Percentiles rank a stretch among this genome's conserved stretches.
Conservation (phyloP, 768 basidiomycete species). For the Calocybe indica region DNA sequence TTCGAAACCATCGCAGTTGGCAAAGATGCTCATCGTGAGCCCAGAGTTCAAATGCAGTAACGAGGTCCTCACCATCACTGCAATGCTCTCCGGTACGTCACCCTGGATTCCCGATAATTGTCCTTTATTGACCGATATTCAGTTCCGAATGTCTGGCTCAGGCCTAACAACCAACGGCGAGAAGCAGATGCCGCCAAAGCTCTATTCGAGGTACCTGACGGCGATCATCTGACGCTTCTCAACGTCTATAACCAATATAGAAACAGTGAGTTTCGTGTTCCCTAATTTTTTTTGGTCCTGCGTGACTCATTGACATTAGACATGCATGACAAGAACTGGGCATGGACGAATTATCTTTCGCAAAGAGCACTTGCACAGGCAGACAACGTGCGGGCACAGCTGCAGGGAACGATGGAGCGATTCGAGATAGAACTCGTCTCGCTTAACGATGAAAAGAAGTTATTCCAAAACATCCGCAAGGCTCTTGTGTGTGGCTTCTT, state of each 20-base stretch:
- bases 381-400: constrained; percentile 87
- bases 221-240: constrained; percentile 92
- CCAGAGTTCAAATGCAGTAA: constrained; percentile 96
- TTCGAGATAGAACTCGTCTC: constrained; percentile 76
- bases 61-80: constrained; percentile 90
- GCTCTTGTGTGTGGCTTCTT: constrained; percentile 92
- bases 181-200: constrained; percentile 94
- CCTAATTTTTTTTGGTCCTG: background rate
- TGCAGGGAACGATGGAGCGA: constrained; percentile 88
- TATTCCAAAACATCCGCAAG: constrained; percentile 70
- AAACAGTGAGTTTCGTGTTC: constrained; percentile 47
- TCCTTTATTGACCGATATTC: background rate
- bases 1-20: constrained; percentile 40
- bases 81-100: constrained; percentile 85
- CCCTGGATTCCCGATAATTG: background rate
- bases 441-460: constrained; percentile 60
- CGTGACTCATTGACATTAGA: constrained; percentile 35
- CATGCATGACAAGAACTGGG: constrained; percentile 77
- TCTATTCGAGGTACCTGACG: constrained; percentile 81
- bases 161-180: constrained; percentile 80
- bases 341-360: constrained; percentile 87
- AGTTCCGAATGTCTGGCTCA: constrained; percentile 94
- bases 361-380: constrained; percentile 81
- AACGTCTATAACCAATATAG: constrained; percentile 95
- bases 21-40: constrained; percentile 91